These are phyloP conservation scores for Akanthomyces lecanii DNA, from an alignment of 2,329 filamentous ascomycete species.

Conservation along the genomic window DNA sequence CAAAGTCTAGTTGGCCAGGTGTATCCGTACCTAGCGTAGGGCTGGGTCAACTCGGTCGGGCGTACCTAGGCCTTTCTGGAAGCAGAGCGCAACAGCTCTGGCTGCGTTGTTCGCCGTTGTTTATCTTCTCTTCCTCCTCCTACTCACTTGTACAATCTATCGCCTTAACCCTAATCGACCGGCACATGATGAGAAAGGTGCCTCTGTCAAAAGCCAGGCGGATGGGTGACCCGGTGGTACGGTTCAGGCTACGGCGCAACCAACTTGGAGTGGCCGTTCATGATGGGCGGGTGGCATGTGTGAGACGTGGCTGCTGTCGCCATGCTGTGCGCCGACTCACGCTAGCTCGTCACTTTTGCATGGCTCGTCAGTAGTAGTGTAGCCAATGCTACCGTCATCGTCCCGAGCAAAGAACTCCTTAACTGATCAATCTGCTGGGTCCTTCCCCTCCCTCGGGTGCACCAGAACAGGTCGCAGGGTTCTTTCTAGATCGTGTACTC, in stretches of 20 bases:
- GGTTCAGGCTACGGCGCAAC: background rate
- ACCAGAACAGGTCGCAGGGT: conserved; percentile 5
- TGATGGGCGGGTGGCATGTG: background rate
- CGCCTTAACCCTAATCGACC: too few relatives aligned
- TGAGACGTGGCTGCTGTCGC: conserved; percentile 1
- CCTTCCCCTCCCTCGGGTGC: background rate
- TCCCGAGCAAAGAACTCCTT: background rate
- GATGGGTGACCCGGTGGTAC: background rate
- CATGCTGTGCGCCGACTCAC: background rate
- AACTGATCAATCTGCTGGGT: background rate
- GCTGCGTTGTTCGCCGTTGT: background rate
- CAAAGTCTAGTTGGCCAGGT: too few relatives aligned
- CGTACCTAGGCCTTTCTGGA: background rate
- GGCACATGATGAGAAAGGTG: background rate
- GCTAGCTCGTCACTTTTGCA: background rate
- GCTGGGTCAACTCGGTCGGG: background rate
- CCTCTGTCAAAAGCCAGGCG: background rate
- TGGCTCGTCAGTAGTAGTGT: background rate
- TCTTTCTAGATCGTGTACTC: conserved; percentile 5
- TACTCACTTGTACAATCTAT: too few relatives aligned
- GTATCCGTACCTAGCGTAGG: background rate
- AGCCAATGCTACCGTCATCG: background rate
- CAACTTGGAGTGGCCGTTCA: too few relatives aligned
- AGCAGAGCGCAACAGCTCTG: background rate
- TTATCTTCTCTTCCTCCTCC: background rate